Conservation (phyloP, 352 stramenopile species). For the Phytophthora podocarpi region DNA sequence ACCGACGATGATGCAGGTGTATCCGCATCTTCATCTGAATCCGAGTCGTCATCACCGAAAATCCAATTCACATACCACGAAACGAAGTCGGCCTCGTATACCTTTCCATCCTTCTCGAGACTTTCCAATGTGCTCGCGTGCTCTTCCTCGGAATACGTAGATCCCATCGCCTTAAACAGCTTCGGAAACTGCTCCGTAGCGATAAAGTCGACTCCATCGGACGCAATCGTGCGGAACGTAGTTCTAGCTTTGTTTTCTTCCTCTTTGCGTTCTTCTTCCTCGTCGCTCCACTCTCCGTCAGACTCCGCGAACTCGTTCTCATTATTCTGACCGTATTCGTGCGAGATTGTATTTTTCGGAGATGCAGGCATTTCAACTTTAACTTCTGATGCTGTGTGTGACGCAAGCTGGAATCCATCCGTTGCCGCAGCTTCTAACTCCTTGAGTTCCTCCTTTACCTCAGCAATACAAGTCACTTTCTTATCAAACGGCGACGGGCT, state of each 20-base stretch:
- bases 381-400: neutral
- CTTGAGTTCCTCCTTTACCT: neutral
- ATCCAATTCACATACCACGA: constrained; percentile 71
- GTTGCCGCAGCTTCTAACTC: neutral
- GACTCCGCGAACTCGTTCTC: constrained; percentile 63
- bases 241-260: constrained; percentile 53
- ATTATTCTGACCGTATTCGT: constrained; percentile 64
- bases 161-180: constrained; percentile 64
- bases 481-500: constrained; percentile 29
- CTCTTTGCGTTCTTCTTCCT: constrained; percentile 69
- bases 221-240: constrained; percentile 48
- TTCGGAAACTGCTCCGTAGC: constrained; percentile 43
- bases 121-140: constrained; percentile 45
- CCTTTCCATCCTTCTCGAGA: constrained; percentile 49
- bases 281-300: constrained; percentile 55
- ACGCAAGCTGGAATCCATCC: neutral
- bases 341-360: constrained; percentile 6
- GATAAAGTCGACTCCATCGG: constrained; percentile 37
- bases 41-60: constrained; percentile 51
- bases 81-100: constrained; percentile 60
- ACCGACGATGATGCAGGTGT: constrained; percentile 3
- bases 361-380: neutral
- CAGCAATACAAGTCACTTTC: constrained; percentile 16
- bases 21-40: constrained; percentile 43
- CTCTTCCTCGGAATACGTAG: constrained; percentile 63